Conservation (phyloP, 1,139 yeast species). For the Meyerozyma guilliermondii region DNA sequence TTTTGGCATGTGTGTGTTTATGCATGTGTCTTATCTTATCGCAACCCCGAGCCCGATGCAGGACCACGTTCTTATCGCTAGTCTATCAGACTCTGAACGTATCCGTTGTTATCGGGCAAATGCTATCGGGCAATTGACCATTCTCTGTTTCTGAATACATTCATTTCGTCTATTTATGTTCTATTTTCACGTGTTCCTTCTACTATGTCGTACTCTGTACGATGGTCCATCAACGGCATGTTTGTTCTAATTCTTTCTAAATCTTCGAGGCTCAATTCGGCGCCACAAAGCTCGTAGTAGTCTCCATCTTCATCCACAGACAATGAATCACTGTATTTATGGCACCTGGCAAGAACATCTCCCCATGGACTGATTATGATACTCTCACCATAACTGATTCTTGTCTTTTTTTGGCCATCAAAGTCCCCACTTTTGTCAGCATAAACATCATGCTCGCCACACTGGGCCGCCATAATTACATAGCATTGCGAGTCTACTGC, state of each 20-base stretch:
- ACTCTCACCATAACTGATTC: conserved; percentile 79
- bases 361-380: conserved; percentile 94
- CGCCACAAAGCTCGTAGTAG: conserved; percentile 50
- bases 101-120: too few species aligned
- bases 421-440: conserved; percentile 18
- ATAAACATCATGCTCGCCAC: conserved; percentile 65
- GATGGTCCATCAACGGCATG: conserved; percentile 73
- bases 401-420: conserved; percentile 22
- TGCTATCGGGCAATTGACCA: too few species aligned
- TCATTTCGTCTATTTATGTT: not conserved
- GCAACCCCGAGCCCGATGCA: conserved; percentile 2
- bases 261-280: conserved; percentile 59
- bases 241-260: conserved; percentile 49
- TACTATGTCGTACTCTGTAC: conserved; percentile 28
- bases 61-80: not conserved
- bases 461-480: conserved; percentile 89
- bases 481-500: conserved; percentile 87
- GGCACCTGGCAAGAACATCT: conserved; percentile 56
- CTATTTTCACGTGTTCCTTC: too few species aligned
- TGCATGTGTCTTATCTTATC: not conserved
- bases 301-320: conserved; percentile 47
- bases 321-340: conserved; percentile 23
- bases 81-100: too few species aligned
- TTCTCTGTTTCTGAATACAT: not conserved
- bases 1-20: not conserved